phyloP scores from a whole-genome alignment of 345 rosid species.

The thale cress (Arabidopsis thaliana) region TAIR10.1 NC_003070.9:3537001-3537500 shows the following conservation, averaged over 20 bases:
- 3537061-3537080: slow-evolving; percentile 96
- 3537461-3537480: slow-evolving; percentile 17
- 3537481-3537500: background rate
- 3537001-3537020: slow-evolving; percentile 87
- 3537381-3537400: slow-evolving; percentile 98
- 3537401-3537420: slow-evolving; percentile 99
- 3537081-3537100: slow-evolving; percentile 68
- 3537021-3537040: slow-evolving; percentile 95
- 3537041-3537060: slow-evolving; percentile 98
- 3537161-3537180: slow-evolving; percentile 92
- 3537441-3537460: slow-evolving; percentile 17
- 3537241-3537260: slow-evolving; percentile 44
- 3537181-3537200: slow-evolving; percentile 94
- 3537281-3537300: background rate
- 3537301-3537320: background rate
- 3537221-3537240: slow-evolving; percentile 95
- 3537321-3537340: slow-evolving; percentile 60
- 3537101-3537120: background rate
- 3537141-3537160: slow-evolving; percentile 51
- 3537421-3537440: slow-evolving; percentile 83
- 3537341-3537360: slow-evolving; percentile 95
- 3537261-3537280: background rate
- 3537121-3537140: slow-evolving; percentile 9
- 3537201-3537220: slow-evolving; percentile 85
- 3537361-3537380: slow-evolving; percentile 92